phyloP scores from a whole-genome alignment of 2,329 filamentous ascomycete genomes.

The Akanthomyces uredinophilus region DNA sequence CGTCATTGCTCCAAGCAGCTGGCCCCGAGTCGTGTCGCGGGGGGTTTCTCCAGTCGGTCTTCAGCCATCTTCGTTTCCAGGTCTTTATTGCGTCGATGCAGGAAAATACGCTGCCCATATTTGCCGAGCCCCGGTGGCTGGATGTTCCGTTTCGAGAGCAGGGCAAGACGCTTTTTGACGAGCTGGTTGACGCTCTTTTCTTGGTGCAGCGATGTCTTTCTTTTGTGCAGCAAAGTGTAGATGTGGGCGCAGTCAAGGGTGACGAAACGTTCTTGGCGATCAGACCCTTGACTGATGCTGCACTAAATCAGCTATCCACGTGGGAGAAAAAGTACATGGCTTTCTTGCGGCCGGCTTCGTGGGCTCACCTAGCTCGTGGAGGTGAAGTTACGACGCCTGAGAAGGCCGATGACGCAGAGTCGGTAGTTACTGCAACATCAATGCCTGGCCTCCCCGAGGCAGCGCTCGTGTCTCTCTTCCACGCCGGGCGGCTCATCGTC shows the following conservation, averaged over 20 bases:
- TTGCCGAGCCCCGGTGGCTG: neutral
- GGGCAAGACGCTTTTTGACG: neutral
- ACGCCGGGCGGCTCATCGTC: constrained; percentile 2
- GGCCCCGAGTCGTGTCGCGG: neutral
- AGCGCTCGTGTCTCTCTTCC: constrained; percentile 1
- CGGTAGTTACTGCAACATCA: neutral
- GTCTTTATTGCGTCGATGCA: constrained; percentile 5
- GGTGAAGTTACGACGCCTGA: neutral
- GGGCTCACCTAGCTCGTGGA: too few relatives aligned
- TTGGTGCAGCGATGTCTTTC: constrained; percentile 1
- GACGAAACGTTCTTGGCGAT: neutral
- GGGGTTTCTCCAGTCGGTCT: constrained; percentile 2
- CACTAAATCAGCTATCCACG: neutral
- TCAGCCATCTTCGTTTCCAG: constrained; percentile 6
- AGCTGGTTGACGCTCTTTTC: constrained; percentile 3
- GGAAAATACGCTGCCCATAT: neutral
- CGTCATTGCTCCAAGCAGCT: neutral
- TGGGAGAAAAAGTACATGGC: neutral
- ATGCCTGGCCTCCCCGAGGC: neutral
- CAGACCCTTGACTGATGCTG: neutral
- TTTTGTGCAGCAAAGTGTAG: neutral
- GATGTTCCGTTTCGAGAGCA: neutral
- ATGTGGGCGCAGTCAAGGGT: neutral
- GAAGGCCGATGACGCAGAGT: too few relatives aligned
- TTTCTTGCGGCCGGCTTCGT: neutral